Base-by-base conservation (phyloP, 179 eudicot species). In the Amaranthus tricolor region DNA sequence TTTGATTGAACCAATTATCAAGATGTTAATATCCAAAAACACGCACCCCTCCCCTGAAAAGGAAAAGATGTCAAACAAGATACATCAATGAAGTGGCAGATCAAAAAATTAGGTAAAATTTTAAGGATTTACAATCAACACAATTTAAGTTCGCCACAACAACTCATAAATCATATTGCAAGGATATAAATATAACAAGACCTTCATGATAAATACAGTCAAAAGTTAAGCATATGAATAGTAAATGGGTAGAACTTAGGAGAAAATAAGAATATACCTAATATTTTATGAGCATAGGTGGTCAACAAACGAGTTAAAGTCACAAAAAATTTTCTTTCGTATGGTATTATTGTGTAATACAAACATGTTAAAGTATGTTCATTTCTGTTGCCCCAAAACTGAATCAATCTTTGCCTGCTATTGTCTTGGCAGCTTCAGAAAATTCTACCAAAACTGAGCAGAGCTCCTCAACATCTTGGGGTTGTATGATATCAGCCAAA, bases 401-500 rank as follows among this genome's bases (percentile, higher is more conserved):
- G 31, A 24, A 24, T 24, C 31, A 24, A 24, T 24, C 31, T 24
- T 54, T 86, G 93, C 98, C 98, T 86, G 90, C 84, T 68, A 85
- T 85, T 71, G 87, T 82, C 81, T 82, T 85, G 21, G 94, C 93
- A 78, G 89, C 96, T 78, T 79, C 87, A 45, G 97, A 86, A 80
- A 85, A 83, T 55, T 90, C 91, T 67, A 90, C 91, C 82, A 96
- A 86, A 81, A 94, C 93, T 53, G 98, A 86, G 80, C 97, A 91
- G 21, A 96, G 91, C 79, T 90, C 96, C 87, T 87, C 90, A 79
- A 94, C 83, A 74, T 96, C 99, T 71, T 89, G 87, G 24, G 93
- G 93, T 80, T 90, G 98, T 61, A 94, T 89, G 76, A 94, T 85
- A 82, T 91, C 96, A 75, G 94, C 98, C 79, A 96, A 84, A 15